phyloP scores from a whole-genome alignment of 2,329 filamentous ascomycete genomes.

The Verticillium nubilum region DNA sequence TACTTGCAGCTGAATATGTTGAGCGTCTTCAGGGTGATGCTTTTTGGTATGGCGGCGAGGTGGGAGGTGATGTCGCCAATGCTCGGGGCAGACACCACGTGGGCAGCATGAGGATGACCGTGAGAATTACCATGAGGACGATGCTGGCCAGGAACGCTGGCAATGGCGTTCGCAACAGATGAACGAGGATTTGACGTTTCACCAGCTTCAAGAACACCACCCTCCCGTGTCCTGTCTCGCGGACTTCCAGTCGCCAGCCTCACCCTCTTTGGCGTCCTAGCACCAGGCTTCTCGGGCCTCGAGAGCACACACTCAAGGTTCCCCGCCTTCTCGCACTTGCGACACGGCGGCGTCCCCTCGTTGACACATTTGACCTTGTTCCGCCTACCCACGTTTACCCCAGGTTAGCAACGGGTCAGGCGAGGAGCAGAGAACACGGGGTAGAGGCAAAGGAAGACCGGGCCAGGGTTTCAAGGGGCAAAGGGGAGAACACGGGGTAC shows the following conservation, averaged over 20 bases:
- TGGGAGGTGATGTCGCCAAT: slow-evolving; percentile 12
- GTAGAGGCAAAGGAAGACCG: background rate
- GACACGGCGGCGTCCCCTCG: slow-evolving; percentile 22
- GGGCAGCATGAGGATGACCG: background rate
- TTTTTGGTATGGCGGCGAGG: slow-evolving; percentile 16
- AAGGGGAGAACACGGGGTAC: background rate
- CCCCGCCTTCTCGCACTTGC: slow-evolving; percentile 20
- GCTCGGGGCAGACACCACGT: too few relatives aligned
- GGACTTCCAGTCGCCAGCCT: background rate
- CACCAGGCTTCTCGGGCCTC: slow-evolving; percentile 2
- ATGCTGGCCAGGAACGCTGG: background rate
- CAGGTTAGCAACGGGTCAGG: background rate
- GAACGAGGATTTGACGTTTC: background rate
- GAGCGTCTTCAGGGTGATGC: slow-evolving; percentile 22
- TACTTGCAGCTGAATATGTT: slow-evolving; percentile 28
- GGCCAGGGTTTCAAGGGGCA: background rate
- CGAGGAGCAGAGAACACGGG: background rate
- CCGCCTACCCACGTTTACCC: slow-evolving; percentile 13
- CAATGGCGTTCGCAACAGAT: background rate
- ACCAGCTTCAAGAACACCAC: background rate
- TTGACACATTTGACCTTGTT: slow-evolving; percentile 30
- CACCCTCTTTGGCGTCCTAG: slow-evolving; percentile 11
- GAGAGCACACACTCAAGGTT: slow-evolving; percentile 18
- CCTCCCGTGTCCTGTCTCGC: background rate
- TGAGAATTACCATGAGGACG: background rate